These are phyloP conservation scores for Elongisporangium anandrum DNA, from an alignment of 352 stramenopile species.

Conservation along the genomic window DNA sequence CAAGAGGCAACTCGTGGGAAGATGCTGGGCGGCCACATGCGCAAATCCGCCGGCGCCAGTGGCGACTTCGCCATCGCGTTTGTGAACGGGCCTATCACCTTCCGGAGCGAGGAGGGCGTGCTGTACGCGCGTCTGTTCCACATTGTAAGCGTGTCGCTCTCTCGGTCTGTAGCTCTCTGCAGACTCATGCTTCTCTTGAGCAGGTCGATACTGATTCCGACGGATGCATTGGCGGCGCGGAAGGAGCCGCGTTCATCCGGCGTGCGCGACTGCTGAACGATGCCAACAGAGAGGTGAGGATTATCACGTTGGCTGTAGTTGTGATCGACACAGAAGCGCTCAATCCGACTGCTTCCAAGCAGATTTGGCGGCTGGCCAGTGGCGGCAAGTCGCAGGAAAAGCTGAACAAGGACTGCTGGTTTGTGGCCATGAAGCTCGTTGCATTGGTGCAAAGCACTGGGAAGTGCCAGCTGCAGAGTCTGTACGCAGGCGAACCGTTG, in stretches of 20 bases:
- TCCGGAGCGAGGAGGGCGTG: slow-evolving; percentile 73
- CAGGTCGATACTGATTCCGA: slow-evolving; percentile 78
- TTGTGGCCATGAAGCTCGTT: slow-evolving; percentile 89
- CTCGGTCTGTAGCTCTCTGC: not conserved
- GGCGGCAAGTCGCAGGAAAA: slow-evolving; percentile 86
- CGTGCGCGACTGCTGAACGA: slow-evolving; percentile 77
- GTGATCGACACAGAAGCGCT: not conserved
- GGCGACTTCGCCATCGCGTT: slow-evolving; percentile 80
- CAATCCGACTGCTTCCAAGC: too few species aligned
- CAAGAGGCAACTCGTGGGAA: not conserved
- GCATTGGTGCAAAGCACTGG: slow-evolving; percentile 79
- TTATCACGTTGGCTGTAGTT: not conserved
- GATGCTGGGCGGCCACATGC: slow-evolving; percentile 7
- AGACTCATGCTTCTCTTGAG: not conserved
- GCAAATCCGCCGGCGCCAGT: slow-evolving; percentile 15
- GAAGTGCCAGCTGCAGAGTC: slow-evolving; percentile 79
- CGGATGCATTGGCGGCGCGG: slow-evolving; percentile 65
- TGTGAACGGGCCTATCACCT: slow-evolving; percentile 83
- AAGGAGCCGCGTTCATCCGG: slow-evolving; percentile 80
- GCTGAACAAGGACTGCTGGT: slow-evolving; percentile 87
- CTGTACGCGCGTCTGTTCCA: slow-evolving; percentile 82
- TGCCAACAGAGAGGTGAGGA: slow-evolving; percentile 70
- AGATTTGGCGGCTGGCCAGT: slow-evolving; percentile 86
- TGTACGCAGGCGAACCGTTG: slow-evolving; percentile 68
- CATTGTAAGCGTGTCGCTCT: slow-evolving; percentile 40